Conservation (phyloP, 495 filamentous ascomycete species). For the Clohesyomyces aquaticus region DNA sequence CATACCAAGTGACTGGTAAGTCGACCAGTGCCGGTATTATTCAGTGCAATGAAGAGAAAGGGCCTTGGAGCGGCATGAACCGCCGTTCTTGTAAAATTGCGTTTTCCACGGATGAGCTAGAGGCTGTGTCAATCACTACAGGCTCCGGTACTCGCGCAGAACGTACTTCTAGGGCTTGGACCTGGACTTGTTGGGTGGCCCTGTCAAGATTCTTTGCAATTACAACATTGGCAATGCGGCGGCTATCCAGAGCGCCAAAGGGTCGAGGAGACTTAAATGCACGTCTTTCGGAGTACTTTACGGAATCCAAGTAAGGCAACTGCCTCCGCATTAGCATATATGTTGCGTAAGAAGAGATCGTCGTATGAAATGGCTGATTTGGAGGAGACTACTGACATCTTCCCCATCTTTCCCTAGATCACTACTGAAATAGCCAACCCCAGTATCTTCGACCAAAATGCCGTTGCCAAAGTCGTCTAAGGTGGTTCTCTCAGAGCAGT, state of each 20-base stretch:
- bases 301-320: conserved; percentile 20
- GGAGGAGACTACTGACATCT: conserved; percentile 25
- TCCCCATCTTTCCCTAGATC: conserved; percentile 7
- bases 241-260: conserved; percentile 48
- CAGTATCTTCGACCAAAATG: conserved; percentile 58
- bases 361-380: too few species aligned
- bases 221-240: conserved; percentile 73
- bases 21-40: conserved; percentile 47
- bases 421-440: conserved; percentile 24
- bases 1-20: conserved; percentile 44
- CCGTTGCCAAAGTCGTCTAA: conserved; percentile 77
- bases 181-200: conserved; percentile 73
- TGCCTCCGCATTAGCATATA: background rate
- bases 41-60: conserved; percentile 79
- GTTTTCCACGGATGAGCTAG: conserved; percentile 77
- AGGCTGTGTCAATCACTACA: background rate
- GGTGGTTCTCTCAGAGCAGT: conserved; percentile 71
- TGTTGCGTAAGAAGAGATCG: too few species aligned
- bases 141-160: background rate
- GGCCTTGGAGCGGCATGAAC: conserved; percentile 73
- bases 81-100: conserved; percentile 71
- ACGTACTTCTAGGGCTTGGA: conserved; percentile 75
- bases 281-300: conserved; percentile 37
- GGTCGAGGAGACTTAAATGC: conserved; percentile 31
- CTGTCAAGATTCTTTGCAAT: conserved; percentile 78